Conservation (phyloP, 306 rosid species). For the Cicer yamashitae region DNA sequence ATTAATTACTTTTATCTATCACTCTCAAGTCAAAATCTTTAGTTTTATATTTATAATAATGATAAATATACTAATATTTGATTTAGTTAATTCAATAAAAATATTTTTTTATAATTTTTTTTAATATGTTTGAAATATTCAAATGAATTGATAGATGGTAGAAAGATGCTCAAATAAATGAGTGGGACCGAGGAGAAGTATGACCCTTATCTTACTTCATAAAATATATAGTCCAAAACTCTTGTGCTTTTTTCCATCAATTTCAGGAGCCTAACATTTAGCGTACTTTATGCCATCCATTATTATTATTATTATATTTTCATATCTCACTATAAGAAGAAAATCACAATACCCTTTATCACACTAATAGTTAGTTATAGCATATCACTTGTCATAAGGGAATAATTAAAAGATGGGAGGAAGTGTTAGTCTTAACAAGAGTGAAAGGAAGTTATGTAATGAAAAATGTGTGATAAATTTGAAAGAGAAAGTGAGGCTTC, state of each 20-base stretch:
- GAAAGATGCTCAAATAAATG: no score
- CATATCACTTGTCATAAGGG: not conserved
- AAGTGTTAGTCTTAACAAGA: constrained; percentile 56
- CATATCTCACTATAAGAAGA: constrained; percentile 38
- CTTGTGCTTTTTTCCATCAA: constrained; percentile 34
- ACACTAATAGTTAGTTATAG: not conserved
- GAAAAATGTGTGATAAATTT: constrained; percentile 49
- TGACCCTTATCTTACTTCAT: constrained; percentile 46
- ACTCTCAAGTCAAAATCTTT: no score
- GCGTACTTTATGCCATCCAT: no score
- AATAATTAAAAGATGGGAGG: constrained; percentile 65
- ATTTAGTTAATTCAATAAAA: no score
- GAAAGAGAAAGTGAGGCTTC: constrained; percentile 64
- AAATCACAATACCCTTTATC: constrained; percentile 1
- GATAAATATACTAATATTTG: no score
- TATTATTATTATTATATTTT: constrained; percentile 24
- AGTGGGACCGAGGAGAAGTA: no score
- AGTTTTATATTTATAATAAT: no score
- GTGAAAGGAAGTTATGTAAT: constrained; percentile 28
- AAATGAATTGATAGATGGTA: no score
- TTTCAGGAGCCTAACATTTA: constrained; percentile 43
- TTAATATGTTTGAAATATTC: no score
- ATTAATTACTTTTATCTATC: no score
- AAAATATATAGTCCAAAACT: constrained; percentile 37
- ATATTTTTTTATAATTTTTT: no score